Evolutionary conservation across 2,329 filamentous ascomycete species (phyloP).

Genomic region (Verticillium nubilum): DNA sequence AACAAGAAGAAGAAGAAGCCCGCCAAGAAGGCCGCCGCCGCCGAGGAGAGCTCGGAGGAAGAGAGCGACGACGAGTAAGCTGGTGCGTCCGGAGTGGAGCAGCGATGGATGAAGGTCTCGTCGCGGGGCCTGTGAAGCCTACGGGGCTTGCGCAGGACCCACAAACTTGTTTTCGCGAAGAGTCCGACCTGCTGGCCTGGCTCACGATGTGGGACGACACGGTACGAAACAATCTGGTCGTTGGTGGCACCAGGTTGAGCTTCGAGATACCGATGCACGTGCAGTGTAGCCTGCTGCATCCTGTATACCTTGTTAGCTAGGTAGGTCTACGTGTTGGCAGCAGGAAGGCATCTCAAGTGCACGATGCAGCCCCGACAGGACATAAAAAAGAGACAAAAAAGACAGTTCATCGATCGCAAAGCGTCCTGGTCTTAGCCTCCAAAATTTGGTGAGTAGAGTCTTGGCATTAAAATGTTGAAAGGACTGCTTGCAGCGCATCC

Average conservation of each 20-base stretch:
- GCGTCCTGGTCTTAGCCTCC: neutral
- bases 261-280: neutral
- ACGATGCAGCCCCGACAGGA: neutral
- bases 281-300: neutral
- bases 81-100: neutral
- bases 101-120: constrained; percentile 2
- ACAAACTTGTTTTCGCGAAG: neutral
- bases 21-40: constrained; percentile 35
- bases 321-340: neutral
- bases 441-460: neutral
- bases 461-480: neutral
- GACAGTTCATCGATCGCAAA: neutral
- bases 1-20: constrained; percentile 70
- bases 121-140: neutral
- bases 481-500: neutral
- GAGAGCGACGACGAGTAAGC: constrained; percentile 27
- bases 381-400: neutral
- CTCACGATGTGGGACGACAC: neutral
- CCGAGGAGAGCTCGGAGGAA: constrained; percentile 19
- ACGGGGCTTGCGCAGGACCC: neutral
- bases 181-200: neutral
- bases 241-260: neutral
- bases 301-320: neutral
- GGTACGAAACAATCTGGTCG: neutral
- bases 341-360: neutral